Evolutionary conservation across 805 yeast species (phyloP), one percentile per base, ranked within the genome.

Genomic region (Cyberlindnera sargentensis): DNA sequence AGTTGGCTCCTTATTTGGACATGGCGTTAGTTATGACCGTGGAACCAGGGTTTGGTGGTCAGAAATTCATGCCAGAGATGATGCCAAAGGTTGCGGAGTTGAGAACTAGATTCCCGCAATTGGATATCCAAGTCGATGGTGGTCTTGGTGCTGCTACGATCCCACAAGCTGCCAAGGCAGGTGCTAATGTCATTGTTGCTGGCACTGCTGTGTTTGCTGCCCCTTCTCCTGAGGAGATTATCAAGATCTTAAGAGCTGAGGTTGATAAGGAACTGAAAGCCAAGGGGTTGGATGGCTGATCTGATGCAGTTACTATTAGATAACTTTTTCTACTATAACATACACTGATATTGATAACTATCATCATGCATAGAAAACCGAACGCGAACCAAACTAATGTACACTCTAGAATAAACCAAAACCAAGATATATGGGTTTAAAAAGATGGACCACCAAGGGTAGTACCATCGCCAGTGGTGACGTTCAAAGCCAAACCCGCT

Each of bases 1-100:
- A 86, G 28, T 67, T 86, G 47, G 91, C 82, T 26, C 82, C 82
- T 39, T 69, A 76, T 44, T 71, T 91, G 53, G 98, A 93, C 63
- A 87, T 91, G 96, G 90, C 87, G n/a, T 72, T 93, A 46, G 83
- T 93, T 36, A 93, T 91, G 98, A 93, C 99, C 3, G 98, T 93
- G 31, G 99, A 93, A 68, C 99, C 99, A 10, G 99, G 99, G 1
- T 91, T 93, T 62, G 99, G 99, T 24, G 99, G 99, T 37, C 99
- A 93, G 68, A 84, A 84, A 64, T 93, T 93, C 71, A 89, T 87
- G 96, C 69, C 79, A 20, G 86, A 80, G 46, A 90, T 91, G 96
- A 90, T 93, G 98, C 88, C 95, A 49, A 91, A 91, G 67, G 98
- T 91, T 39, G 82, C 78, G 53, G 71, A 70, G 29, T 71, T 93